A percentile compares a stretch with the other conserved stretches of the same genome.
These are phyloP conservation scores for Microbotryomycetes sp. DNA, from an alignment of 1,284 basidiomycete species.

Conservation along the genomic window DNA sequence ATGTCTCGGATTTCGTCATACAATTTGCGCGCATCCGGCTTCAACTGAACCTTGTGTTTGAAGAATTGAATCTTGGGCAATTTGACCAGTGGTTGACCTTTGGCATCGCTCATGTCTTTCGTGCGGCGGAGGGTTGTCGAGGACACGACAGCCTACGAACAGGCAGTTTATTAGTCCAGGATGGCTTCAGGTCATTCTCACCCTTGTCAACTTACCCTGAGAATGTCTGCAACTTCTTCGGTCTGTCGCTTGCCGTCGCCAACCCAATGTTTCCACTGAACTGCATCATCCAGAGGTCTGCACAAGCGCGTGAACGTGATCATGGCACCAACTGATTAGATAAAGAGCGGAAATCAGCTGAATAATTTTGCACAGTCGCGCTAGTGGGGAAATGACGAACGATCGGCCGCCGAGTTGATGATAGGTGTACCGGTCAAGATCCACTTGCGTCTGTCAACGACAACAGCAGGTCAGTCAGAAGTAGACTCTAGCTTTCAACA, in stretches of 20 bases:
- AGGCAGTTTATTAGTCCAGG: conserved; percentile 6
- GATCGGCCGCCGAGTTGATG: conserved; percentile 68
- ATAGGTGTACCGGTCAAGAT: conserved; percentile 77
- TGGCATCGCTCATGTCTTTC: conserved; percentile 66
- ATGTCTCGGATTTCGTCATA: conserved; percentile 68
- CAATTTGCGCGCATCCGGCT: conserved; percentile 57
- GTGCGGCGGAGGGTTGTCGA: conserved; percentile 59
- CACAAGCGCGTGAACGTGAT: conserved; percentile 74
- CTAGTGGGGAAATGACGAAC: background rate
- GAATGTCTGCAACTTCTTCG: conserved; percentile 9
- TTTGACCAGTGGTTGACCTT: conserved; percentile 63
- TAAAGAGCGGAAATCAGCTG: background rate
- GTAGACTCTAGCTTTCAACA: conserved; percentile 8
- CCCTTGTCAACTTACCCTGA: conserved; percentile 41
- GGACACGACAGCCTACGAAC: conserved; percentile 64
- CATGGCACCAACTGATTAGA: conserved; percentile 63
- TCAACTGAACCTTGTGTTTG: conserved; percentile 53
- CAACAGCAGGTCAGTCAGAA: conserved; percentile 5
- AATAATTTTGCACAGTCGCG: background rate
- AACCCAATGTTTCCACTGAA: conserved; percentile 53
- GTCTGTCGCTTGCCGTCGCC: conserved; percentile 42
- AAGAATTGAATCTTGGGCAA: conserved; percentile 67
- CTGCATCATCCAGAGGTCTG: conserved; percentile 67
- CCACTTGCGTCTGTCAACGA: conserved; percentile 33
- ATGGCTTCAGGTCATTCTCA: background rate